phyloP scores from a whole-genome alignment of 352 stramenopile species.

The Phytopythium mirpurense region DNA sequence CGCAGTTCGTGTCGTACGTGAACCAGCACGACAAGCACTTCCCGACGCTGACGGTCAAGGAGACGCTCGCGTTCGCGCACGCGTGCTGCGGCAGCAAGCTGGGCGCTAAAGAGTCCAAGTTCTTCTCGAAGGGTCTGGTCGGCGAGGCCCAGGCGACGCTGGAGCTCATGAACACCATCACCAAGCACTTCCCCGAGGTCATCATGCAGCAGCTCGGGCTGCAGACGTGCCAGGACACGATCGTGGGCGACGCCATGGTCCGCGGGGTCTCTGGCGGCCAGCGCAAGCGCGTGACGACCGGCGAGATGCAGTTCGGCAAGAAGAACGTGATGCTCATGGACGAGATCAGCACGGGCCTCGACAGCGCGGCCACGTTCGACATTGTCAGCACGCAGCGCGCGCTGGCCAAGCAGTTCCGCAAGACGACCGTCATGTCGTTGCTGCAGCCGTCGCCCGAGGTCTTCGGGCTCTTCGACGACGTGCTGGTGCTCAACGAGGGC shows the following conservation, averaged over 20 bases:
- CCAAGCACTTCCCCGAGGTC: slow-evolving; percentile 47
- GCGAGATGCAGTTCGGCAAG: slow-evolving; percentile 65
- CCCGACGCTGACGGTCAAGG: slow-evolving; percentile 25
- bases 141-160: slow-evolving; percentile 6
- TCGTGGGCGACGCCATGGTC: slow-evolving; percentile 48
- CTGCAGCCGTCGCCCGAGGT: slow-evolving; percentile 22
- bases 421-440: slow-evolving; percentile 21
- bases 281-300: slow-evolving; percentile 54
- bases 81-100: slow-evolving; percentile 15
- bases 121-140: too few species aligned
- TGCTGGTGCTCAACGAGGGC: slow-evolving; percentile 40
- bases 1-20: slow-evolving; percentile 25
- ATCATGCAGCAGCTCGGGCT: slow-evolving; percentile 49
- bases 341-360: slow-evolving; percentile 89
- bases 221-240: slow-evolving; percentile 46
- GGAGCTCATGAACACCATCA: slow-evolving; percentile 17
- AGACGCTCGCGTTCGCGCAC: slow-evolving; percentile 49
- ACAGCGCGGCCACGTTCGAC: slow-evolving; percentile 86
- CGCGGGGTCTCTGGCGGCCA: slow-evolving; percentile 57
- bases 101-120: too few species aligned
- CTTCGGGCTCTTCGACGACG: slow-evolving; percentile 29
- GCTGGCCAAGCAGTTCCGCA: slow-evolving; percentile 17
- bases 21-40: slow-evolving; percentile 42
- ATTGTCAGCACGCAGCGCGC: slow-evolving; percentile 48
- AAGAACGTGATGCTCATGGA: slow-evolving; percentile 66